Percentiles rank a stretch among this genome's conserved stretches.
These are phyloP conservation scores for Escovopsis sp. DNA, from an alignment of 2,329 filamentous ascomycete species.

Conservation along the genomic window DNA sequence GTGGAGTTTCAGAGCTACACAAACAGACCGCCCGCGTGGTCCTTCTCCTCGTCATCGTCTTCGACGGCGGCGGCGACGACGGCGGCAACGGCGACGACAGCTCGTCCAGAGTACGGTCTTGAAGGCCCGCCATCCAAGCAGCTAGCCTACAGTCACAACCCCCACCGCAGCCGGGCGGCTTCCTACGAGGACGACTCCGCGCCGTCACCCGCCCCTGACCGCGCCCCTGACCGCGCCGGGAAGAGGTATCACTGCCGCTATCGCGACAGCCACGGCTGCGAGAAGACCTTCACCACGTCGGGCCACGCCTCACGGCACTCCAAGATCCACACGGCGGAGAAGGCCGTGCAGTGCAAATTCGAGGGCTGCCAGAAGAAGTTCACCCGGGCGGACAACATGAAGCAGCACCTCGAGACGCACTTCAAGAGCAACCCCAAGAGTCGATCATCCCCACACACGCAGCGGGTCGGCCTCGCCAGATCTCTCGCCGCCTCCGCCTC, in stretches of 20 bases:
- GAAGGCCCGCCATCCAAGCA: slow-evolving; percentile 24
- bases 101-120: slow-evolving; percentile 17
- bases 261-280: slow-evolving; percentile 55
- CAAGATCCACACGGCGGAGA: slow-evolving; percentile 72
- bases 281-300: slow-evolving; percentile 71
- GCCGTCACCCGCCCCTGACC: slow-evolving; percentile 27
- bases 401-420: slow-evolving; percentile 68
- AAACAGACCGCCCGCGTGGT: no score
- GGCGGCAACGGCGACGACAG: no score
- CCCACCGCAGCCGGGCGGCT: slow-evolving; percentile 29
- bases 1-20: slow-evolving; percentile 26
- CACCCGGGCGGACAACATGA: slow-evolving; percentile 75
- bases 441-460: slow-evolving; percentile 24
- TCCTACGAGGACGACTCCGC: slow-evolving; percentile 38
- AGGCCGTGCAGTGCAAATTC: slow-evolving; percentile 55
- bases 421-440: slow-evolving; percentile 41
- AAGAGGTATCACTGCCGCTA: slow-evolving; percentile 66
- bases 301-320: slow-evolving; percentile 75
- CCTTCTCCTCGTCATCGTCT: no score
- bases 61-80: no score
- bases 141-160: slow-evolving; percentile 25
- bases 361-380: slow-evolving; percentile 65
- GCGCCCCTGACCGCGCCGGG: slow-evolving; percentile 31
- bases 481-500: no score
- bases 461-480: slow-evolving; percentile 7